Evolutionary conservation across 768 basidiomycete genomes (phyloP).

Genomic region (Pulveroboletus sp.): DNA sequence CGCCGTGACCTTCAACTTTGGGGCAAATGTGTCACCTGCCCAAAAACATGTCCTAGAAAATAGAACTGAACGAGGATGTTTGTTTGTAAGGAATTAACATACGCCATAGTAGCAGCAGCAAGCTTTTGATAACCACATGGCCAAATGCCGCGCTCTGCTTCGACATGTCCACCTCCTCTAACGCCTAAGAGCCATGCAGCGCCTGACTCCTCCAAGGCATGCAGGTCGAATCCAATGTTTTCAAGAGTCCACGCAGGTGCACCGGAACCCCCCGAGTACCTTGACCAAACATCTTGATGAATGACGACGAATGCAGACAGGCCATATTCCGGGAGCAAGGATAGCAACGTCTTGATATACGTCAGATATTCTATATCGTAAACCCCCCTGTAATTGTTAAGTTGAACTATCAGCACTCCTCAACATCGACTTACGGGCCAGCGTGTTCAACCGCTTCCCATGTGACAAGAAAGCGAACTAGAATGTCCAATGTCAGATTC

Average conservation of each 20-base stretch:
- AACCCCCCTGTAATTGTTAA: conserved; percentile 49
- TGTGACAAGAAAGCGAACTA: conserved; percentile 89
- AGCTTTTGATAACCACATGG: conserved; percentile 93
- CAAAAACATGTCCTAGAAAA: conserved; percentile 78
- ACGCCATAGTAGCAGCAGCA: conserved; percentile 92
- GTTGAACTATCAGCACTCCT: neutral
- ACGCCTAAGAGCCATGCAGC: conserved; percentile 87
- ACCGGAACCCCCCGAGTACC: conserved; percentile 91
- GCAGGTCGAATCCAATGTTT: conserved; percentile 77
- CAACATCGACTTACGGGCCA: conserved; percentile 64
- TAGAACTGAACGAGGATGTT: neutral
- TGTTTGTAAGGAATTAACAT: conserved; percentile 26
- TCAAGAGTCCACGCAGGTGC: conserved; percentile 96
- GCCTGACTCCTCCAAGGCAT: conserved; percentile 71
- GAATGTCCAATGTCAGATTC: neutral
- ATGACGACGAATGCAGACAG: conserved; percentile 71
- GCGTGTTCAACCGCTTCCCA: conserved; percentile 97
- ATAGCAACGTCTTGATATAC: conserved; percentile 69
- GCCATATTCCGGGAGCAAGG: conserved; percentile 67
- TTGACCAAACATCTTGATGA: conserved; percentile 96
- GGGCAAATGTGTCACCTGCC: conserved; percentile 85
- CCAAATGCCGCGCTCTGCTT: conserved; percentile 83
- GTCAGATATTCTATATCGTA: conserved; percentile 82
- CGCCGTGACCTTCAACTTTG: conserved; percentile 57
- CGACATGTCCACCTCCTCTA: conserved; percentile 66